Evolutionary conservation across 371 early-diverging fungal genomes (phyloP), one percentile per base, ranked within the genome.

Genomic region (Mucor circinelloides): DNA sequence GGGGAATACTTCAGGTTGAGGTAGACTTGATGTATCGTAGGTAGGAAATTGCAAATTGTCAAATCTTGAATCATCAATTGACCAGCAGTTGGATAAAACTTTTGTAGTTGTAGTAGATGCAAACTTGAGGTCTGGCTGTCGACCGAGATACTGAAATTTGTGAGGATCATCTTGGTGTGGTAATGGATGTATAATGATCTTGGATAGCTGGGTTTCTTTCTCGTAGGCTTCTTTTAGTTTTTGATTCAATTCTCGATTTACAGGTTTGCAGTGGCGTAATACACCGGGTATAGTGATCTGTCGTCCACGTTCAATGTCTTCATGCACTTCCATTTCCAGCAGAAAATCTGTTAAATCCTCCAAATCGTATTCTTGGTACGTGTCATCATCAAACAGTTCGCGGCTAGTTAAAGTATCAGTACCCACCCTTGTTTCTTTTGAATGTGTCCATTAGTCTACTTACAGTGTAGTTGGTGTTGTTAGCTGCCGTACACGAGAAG

Each of bases 101-200:
- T 65, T 61, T 12, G 71, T 40, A 0, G 71, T 66, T 0, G 54
- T 58, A 9, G 71, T 70, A 21, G 66, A 62, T 30, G 15, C 17
- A 40, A 57, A 61, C 8, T 10, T 30, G 5, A 30, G 3, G n/a
- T 63, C 7, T 32, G 40, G 17, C 17, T 64, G 23, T 27, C 21
- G 40, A 30, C 21, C 34, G 2, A 70, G 28, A 17, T 70, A 66
- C 32, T 66, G 66, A 54, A 70, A 58, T 2, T 25, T 21, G 36
- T 25, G 3, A 6, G 21, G 6, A 9, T 34, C 7, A 12, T 42
- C 19, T 13, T 30, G 13, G 13, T 52, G 52, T 1, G 48, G 59
- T 12, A 34, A 7, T 6, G 67, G 66, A 13, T 34, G 58, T 8
- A 66, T 31, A 13, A 50, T 58, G 5, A 42, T 23, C 15, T 27